Percentiles rank a stretch among this genome's conserved stretches.
Evolutionary conservation across 2,329 filamentous ascomycete species (phyloP).

Genomic region (Neonectria hederae): DNA sequence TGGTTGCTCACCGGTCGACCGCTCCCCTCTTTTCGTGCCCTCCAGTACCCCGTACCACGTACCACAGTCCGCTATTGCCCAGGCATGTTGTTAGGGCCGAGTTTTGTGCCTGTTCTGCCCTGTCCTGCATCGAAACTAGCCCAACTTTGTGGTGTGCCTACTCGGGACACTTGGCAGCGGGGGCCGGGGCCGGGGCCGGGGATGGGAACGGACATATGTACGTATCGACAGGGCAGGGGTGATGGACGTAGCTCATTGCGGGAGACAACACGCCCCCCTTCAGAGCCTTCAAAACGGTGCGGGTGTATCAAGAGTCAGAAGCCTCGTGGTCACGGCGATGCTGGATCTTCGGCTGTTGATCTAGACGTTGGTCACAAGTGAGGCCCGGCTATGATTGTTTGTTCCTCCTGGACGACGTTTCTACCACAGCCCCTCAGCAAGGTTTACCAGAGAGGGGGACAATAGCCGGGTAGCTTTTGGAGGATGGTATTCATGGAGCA

Average conservation of each 20-base stretch:
- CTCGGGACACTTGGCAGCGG: constrained; percentile 21
- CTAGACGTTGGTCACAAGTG: neutral
- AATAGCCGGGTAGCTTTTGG: neutral
- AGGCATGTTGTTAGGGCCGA: neutral
- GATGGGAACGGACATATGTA: constrained; percentile 4
- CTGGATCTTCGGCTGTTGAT: constrained; percentile 21
- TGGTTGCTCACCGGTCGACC: constrained; percentile 39
- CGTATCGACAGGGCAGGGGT: constrained; percentile 29
- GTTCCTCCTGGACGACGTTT: neutral
- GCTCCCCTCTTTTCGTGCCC: constrained; percentile 26
- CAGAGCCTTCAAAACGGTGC: constrained; percentile 8
- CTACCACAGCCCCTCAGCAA: neutral
- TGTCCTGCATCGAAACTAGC: constrained; percentile 19
- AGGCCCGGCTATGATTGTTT: neutral
- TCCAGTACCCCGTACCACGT: constrained; percentile 20
- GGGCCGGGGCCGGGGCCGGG: constrained; percentile 20
- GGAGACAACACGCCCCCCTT: constrained; percentile 33
- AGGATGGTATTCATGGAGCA: neutral
- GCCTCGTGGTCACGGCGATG: constrained; percentile 19
- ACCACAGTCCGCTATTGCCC: neutral
- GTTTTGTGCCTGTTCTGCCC: constrained; percentile 10
- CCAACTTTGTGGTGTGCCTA: constrained; percentile 15
- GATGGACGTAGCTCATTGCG: constrained; percentile 41
- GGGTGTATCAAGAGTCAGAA: constrained; percentile 10
- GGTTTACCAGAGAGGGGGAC: neutral